These are phyloP conservation scores for Brassica carinata DNA, from an alignment of 345 rosid species.

Conservation along the genomic window DNA sequence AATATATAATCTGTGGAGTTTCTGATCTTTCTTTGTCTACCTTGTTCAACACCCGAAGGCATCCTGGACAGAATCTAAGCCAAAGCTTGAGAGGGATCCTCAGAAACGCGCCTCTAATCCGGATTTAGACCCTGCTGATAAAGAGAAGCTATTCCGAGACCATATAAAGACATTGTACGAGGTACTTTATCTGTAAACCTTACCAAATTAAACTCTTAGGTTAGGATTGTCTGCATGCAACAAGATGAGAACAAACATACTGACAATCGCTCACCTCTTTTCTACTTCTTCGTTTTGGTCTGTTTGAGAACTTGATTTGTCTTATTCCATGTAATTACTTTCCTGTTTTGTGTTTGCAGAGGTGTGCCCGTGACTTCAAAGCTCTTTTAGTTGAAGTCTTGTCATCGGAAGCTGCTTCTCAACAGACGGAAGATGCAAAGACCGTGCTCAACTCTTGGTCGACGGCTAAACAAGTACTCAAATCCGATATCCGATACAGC, in stretches of 20 bases:
- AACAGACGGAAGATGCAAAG: slow-evolving; percentile 71
- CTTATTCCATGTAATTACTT: neutral
- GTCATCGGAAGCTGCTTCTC: slow-evolving; percentile 68
- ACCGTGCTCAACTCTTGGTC: slow-evolving; percentile 91
- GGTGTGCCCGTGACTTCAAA: slow-evolving; percentile 70
- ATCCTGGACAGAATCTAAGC: slow-evolving; percentile 93
- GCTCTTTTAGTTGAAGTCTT: slow-evolving; percentile 69
- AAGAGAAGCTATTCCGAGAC: slow-evolving; percentile 91
- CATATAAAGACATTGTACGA: slow-evolving; percentile 77
- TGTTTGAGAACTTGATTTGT: neutral
- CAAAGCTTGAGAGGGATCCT: slow-evolving; percentile 92
- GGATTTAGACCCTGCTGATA: slow-evolving; percentile 76
- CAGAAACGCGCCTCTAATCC: slow-evolving; percentile 83
- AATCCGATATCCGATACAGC: slow-evolving; percentile 72
- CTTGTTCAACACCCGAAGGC: slow-evolving; percentile 52
- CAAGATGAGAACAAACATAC: slow-evolving; percentile 1
- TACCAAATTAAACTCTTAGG: neutral
- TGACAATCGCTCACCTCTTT: neutral
- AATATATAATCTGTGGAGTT: neutral
- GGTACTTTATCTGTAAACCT: slow-evolving; percentile 45
- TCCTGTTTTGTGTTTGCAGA: slow-evolving; percentile 42
- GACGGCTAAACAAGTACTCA: slow-evolving; percentile 74
- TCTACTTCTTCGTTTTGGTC: neutral
- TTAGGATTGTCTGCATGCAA: slow-evolving; percentile 10
- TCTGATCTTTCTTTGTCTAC: slow-evolving; percentile 23